A percentile compares a stretch with the other conserved stretches of the same genome.
Evolutionary conservation across 352 stramenopile species (phyloP).

Genomic region (Pythium plurisporium): DNA sequence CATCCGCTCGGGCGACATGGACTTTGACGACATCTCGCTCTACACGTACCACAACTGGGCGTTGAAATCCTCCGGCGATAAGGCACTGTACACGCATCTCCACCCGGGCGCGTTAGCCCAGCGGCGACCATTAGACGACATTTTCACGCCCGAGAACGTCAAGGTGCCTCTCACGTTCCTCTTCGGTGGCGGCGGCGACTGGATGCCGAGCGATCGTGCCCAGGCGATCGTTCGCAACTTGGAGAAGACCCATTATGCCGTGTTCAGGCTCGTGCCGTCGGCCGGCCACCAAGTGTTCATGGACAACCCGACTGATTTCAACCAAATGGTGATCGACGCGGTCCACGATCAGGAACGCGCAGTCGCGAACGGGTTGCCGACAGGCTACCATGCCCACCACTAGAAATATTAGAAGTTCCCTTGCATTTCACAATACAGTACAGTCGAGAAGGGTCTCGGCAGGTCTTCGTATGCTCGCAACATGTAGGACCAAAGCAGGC

Average conservation of each 20-base stretch:
- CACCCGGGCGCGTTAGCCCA: slow-evolving; percentile 55
- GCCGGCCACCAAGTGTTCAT: slow-evolving; percentile 84
- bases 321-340: slow-evolving; percentile 61
- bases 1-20: slow-evolving; percentile 61
- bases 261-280: slow-evolving; percentile 58
- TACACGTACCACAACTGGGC: slow-evolving; percentile 87
- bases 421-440: too few relatives aligned
- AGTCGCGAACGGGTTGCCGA: slow-evolving; percentile 2
- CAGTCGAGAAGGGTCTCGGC: too few relatives aligned
- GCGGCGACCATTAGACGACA: slow-evolving; percentile 40
- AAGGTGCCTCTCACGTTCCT: slow-evolving; percentile 75
- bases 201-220: slow-evolving; percentile 71
- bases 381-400: slow-evolving; percentile 4
- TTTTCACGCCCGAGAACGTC: slow-evolving; percentile 48
- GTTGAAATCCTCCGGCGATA: slow-evolving; percentile 60
- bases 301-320: slow-evolving; percentile 79
- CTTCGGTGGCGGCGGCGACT: slow-evolving; percentile 72
- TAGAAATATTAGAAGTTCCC: neutral
- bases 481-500: too few relatives aligned
- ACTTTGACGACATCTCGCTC: slow-evolving; percentile 59
- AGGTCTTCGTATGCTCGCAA: too few relatives aligned
- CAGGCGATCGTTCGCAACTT: slow-evolving; percentile 52
- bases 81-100: slow-evolving; percentile 73
- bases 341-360: slow-evolving; percentile 60
- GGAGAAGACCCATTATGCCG: slow-evolving; percentile 58